A percentile compares a stretch with the other conserved stretches of the same genome.
Evolutionary conservation across 163 green algal genomes (phyloP).

Genomic region (Picocystis sp.): DNA sequence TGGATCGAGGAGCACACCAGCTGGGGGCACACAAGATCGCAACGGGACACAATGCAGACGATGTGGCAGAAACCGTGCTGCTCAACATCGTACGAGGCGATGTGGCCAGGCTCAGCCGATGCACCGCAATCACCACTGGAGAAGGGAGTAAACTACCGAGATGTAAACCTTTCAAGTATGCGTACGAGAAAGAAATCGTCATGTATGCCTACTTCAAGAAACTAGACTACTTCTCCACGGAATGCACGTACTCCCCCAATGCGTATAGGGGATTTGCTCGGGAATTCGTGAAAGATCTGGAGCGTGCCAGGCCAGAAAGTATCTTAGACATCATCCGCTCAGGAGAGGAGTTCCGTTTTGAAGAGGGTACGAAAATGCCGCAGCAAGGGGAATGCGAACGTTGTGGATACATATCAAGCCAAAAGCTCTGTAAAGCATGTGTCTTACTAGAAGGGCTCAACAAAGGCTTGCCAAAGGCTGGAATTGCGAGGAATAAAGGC

Average conservation of each 20-base stretch:
- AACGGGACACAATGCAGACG: slow-evolving; percentile 95
- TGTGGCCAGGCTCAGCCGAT: slow-evolving; percentile 67
- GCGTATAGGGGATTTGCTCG: slow-evolving; percentile 63
- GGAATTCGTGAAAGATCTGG: slow-evolving; percentile 86
- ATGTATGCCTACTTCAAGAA: slow-evolving; percentile 99
- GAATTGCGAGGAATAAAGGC: neutral
- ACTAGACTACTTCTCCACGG: slow-evolving; percentile 95
- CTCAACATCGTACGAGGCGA: slow-evolving; percentile 90
- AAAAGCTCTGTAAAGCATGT: slow-evolving; percentile 80
- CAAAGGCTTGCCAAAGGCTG: slow-evolving; percentile 12
- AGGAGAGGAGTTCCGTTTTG: slow-evolving; percentile 49
- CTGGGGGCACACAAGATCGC: slow-evolving; percentile 65
- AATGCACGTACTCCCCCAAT: slow-evolving; percentile 80
- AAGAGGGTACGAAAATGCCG: slow-evolving; percentile 5
- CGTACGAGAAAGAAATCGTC: slow-evolving; percentile 98
- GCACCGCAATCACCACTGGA: slow-evolving; percentile 59
- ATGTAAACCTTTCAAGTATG: slow-evolving; percentile 94
- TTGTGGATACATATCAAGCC: slow-evolving; percentile 81
- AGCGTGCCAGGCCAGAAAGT: slow-evolving; percentile 55
- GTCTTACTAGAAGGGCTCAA: slow-evolving; percentile 86
- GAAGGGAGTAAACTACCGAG: slow-evolving; percentile 58
- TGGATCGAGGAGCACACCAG: slow-evolving; percentile 63
- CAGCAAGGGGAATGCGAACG: slow-evolving; percentile 44
- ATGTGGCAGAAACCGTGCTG: slow-evolving; percentile 92
- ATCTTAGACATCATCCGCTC: slow-evolving; percentile 88